Percentiles rank a stretch among this genome's conserved stretches.
These are phyloP conservation scores for Rhinocladiella mackenziei DNA, from an alignment of 2,329 filamentous ascomycete genomes.

Conservation along the genomic window DNA sequence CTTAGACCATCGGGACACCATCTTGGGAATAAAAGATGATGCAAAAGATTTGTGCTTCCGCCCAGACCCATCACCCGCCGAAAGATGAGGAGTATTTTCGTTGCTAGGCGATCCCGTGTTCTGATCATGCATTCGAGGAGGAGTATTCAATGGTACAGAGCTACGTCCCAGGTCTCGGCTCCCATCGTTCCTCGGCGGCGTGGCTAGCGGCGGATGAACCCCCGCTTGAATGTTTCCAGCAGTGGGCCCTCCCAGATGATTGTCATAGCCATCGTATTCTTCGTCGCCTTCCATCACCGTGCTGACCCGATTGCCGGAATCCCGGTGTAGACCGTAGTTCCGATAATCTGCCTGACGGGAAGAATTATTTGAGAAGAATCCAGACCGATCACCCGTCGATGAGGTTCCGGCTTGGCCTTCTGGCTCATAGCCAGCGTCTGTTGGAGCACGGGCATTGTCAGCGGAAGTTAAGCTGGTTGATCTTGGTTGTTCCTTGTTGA, in stretches of 20 bases:
- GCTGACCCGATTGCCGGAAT: constrained; percentile 76
- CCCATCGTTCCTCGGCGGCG: constrained; percentile 21
- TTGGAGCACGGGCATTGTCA: constrained; percentile 64
- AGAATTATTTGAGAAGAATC: constrained; percentile 60
- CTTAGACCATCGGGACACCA: constrained; percentile 82
- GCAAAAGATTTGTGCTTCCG: constrained; percentile 86
- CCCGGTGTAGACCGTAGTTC: constrained; percentile 50
- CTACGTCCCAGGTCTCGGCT: constrained; percentile 39
- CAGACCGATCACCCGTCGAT: constrained; percentile 66
- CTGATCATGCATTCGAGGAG: constrained; percentile 41
- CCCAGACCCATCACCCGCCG: constrained; percentile 58
- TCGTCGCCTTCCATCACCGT: constrained; percentile 83
- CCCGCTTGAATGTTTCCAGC: constrained; percentile 17
- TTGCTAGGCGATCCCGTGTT: constrained; percentile 55
- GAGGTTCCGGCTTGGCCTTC: constrained; percentile 75
- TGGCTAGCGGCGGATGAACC: constrained; percentile 16
- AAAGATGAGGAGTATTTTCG: constrained; percentile 68
- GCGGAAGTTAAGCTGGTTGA: constrained; percentile 60
- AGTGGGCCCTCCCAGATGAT: constrained; percentile 10
- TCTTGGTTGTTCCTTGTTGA: constrained; percentile 27
- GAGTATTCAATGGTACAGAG: constrained; percentile 44
- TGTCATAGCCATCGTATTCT: constrained; percentile 44
- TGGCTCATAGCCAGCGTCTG: constrained; percentile 76
- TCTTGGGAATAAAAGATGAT: constrained; percentile 82
- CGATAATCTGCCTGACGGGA: constrained; percentile 34